Percentiles rank a stretch among this genome's conserved stretches.
Conservation (phyloP, 2,329 filamentous ascomycete species). For the Paecilomyces formosus region DNA sequence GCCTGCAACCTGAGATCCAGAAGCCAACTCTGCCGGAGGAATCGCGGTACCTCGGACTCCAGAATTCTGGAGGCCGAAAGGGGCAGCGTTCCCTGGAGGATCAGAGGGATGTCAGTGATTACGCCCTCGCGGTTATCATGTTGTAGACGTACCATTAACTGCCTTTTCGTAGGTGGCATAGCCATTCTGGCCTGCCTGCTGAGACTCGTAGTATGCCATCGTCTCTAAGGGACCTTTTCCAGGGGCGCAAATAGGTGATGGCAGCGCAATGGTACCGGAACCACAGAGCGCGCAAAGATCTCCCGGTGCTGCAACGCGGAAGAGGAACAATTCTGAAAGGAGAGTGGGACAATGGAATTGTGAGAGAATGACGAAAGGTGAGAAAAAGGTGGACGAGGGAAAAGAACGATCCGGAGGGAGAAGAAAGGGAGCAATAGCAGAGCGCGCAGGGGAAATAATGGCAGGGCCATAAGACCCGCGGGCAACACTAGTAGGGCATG, state of each 20-base stretch:
- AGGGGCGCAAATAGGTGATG: not conserved
- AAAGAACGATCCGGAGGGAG: not conserved
- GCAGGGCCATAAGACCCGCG: not conserved
- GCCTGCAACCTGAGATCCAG: constrained; percentile 4
- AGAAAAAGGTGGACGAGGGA: not conserved
- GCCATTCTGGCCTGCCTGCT: not conserved
- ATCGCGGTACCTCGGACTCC: not conserved
- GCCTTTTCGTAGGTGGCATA: not conserved
- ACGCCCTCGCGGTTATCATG: not conserved
- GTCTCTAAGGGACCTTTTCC: not conserved
- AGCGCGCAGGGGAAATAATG: not conserved
- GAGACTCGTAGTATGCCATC: not conserved
- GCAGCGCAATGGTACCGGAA: not conserved
- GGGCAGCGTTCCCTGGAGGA: not conserved
- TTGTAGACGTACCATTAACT: not conserved
- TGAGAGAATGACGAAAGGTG: not conserved
- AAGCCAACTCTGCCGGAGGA: not conserved
- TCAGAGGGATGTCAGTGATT: not conserved
- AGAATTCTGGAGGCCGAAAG: not conserved
- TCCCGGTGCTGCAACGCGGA: not conserved
- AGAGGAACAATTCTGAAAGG: not conserved
- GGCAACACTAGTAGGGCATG: not conserved
- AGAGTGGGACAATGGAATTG: not conserved
- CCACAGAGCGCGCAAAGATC: not conserved
- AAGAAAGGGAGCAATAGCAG: not conserved